Evolutionary conservation across 2,329 filamentous ascomycete species (phyloP).

Genomic region (Fusarium acutatum): DNA sequence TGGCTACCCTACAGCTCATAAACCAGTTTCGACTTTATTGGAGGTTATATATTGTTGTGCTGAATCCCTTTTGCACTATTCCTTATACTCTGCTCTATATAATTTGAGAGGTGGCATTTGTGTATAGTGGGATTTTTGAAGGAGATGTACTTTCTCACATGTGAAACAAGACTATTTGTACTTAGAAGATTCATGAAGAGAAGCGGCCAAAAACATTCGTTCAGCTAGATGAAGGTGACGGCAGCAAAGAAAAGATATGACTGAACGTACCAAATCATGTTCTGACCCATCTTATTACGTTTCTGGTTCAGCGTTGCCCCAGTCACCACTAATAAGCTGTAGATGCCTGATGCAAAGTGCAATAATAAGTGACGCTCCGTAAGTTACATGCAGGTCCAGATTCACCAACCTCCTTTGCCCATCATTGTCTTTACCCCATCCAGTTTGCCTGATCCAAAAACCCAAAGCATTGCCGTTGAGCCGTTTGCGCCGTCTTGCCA

Average conservation of each 20-base stretch:
- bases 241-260: background rate
- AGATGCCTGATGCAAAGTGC: background rate
- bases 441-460: conserved; percentile 4
- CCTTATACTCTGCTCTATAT: background rate
- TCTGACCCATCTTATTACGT: background rate
- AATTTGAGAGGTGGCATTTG: background rate
- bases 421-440: background rate
- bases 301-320: background rate
- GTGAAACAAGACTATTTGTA: background rate
- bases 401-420: background rate
- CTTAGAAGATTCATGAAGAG: background rate
- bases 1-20: background rate
- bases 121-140: no score
- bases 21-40: background rate
- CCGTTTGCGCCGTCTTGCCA: conserved; percentile 16
- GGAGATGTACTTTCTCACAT: background rate
- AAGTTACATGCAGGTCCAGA: background rate
- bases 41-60: background rate
- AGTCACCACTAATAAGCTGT: background rate
- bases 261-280: background rate
- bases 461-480: background rate
- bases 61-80: background rate
- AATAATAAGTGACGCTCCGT: conserved; percentile 1
- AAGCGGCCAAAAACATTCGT: no score
- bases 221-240: background rate